Conservation (phyloP, 202 grass and related monocot species). For the Zizania palustris region DNA sequence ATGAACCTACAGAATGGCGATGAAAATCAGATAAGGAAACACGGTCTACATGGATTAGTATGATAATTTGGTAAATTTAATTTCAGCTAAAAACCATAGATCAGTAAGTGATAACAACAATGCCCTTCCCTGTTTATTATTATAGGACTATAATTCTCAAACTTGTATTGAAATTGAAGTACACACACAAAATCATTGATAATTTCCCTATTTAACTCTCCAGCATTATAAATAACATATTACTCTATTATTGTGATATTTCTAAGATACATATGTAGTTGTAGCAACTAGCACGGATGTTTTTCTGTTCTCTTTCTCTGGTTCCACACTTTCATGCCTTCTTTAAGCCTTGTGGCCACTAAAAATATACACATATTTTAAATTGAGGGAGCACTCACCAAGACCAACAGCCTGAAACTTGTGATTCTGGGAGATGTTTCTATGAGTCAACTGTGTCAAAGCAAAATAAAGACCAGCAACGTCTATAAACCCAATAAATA, state of each 20-base stretch:
- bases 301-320: background rate
- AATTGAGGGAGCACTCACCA: conserved; percentile 51
- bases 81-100: conserved; percentile 21
- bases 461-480: conserved; percentile 98
- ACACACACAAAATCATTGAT: background rate
- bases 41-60: background rate
- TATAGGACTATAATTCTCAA: background rate
- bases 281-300: background rate
- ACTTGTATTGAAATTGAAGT: background rate
- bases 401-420: conserved; percentile 98
- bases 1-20: conserved; percentile 6
- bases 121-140: background rate
- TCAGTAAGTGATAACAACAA: conserved; percentile 14
- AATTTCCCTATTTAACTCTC: background rate
- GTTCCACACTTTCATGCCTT: background rate
- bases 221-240: background rate
- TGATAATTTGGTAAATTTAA: conserved; percentile 32
- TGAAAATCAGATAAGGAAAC: conserved; percentile 17
- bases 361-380: background rate
- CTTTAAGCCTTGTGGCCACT: background rate
- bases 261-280: background rate
- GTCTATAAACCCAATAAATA: conserved; percentile 91
- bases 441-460: conserved; percentile 92
- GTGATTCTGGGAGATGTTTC: conserved; percentile 99
- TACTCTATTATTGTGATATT: background rate